Evolutionary conservation across 345 rosid genomes (phyloP).

Genomic region (Aquilaria sinensis): DNA sequence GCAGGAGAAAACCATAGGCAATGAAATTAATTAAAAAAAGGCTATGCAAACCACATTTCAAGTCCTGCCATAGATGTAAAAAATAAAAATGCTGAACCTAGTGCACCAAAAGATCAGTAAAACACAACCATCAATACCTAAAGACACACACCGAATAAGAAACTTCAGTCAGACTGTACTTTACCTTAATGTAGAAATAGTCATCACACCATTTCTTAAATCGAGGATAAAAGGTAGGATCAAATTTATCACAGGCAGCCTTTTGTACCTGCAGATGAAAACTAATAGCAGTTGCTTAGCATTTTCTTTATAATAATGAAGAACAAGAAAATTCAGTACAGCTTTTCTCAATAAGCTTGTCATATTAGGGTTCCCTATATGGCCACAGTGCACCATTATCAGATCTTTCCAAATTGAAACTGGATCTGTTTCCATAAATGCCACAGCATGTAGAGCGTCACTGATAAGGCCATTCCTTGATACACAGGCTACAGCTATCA

Average conservation of each 20-base stretch:
- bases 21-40: background rate
- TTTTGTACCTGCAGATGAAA: constrained; percentile 58
- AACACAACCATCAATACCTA: background rate
- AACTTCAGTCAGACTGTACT: constrained; percentile 30
- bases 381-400: too few species aligned
- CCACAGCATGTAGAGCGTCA: too few species aligned
- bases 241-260: constrained; percentile 80
- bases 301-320: background rate
- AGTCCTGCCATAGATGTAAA: background rate
- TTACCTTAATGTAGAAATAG: constrained; percentile 89
- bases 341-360: background rate
- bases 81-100: background rate
- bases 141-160: background rate
- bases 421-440: too few species aligned
- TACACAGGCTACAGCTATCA: too few species aligned
- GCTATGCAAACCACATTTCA: background rate
- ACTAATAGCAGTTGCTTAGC: background rate
- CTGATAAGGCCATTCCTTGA: too few species aligned
- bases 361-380: too few species aligned
- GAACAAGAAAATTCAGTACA: background rate
- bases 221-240: constrained; percentile 75
- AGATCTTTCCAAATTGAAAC: too few species aligned
- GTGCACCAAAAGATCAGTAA: background rate
- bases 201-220: constrained; percentile 99
- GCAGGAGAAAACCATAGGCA: background rate